These are phyloP conservation scores for Cercospora brassicicola DNA, from an alignment of 2,329 filamentous ascomycete species.

Conservation along the genomic window DNA sequence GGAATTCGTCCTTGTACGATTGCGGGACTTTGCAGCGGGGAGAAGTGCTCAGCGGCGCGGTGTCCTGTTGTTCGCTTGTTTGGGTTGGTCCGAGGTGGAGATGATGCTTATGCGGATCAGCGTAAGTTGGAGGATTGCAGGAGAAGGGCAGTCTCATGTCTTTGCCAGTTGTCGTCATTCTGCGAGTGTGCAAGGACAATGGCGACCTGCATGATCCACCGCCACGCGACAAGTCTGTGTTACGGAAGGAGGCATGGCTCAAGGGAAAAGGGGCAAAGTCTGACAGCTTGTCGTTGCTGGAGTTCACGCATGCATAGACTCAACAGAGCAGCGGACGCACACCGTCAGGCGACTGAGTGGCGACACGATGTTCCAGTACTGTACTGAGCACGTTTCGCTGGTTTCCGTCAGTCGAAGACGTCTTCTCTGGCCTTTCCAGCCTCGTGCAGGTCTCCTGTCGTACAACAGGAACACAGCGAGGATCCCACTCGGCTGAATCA, in stretches of 20 bases:
- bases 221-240: neutral
- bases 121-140: no score
- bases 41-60: neutral
- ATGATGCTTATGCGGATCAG: neutral
- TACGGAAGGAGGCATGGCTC: neutral
- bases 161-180: neutral
- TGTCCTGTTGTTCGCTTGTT: neutral
- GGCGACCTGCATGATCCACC: neutral
- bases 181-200: neutral
- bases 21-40: neutral
- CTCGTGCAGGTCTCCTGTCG: slow-evolving; percentile 14
- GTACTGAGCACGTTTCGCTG: slow-evolving; percentile 6
- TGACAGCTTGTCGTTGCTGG: neutral
- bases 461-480: slow-evolving; percentile 12
- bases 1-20: neutral
- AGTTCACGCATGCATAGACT: neutral
- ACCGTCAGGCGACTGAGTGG: neutral
- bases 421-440: slow-evolving; percentile 8
- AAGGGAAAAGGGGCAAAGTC: neutral
- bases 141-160: neutral
- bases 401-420: neutral
- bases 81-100: neutral
- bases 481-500: neutral
- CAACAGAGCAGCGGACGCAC: neutral
- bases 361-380: neutral